Percentiles rank a stretch among this genome's conserved stretches.
These are phyloP conservation scores for Nyctanthes arbortristis DNA, from an alignment of 257 asterid genomes.

Conservation along the genomic window DNA sequence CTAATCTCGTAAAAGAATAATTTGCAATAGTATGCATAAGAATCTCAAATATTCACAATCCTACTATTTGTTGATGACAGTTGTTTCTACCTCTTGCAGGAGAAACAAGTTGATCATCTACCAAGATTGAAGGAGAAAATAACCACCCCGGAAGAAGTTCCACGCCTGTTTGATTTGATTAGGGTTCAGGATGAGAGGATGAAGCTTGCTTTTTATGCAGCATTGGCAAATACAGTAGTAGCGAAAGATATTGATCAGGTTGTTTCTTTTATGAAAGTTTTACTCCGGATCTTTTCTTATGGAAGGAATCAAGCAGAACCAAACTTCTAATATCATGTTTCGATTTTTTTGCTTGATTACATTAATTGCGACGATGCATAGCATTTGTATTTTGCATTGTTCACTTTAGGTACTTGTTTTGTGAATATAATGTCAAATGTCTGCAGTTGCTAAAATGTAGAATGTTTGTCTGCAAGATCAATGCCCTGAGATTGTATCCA, in stretches of 20 bases:
- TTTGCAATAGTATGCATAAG: background rate
- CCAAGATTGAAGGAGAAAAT: conserved; percentile 62
- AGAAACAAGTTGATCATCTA: conserved; percentile 66
- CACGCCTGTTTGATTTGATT: conserved; percentile 89
- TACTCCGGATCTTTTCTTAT: background rate
- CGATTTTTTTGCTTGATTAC: background rate
- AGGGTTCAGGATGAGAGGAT: conserved; percentile 86
- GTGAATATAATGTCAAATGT: background rate
- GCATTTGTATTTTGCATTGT: background rate
- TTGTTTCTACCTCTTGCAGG: conserved; percentile 51
- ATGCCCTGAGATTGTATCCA: background rate
- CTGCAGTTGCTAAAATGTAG: background rate
- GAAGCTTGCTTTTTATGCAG: conserved; percentile 88
- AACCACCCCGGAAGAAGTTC: conserved; percentile 76
- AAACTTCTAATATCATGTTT: background rate
- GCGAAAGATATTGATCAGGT: conserved; percentile 92
- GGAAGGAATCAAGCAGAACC: background rate
- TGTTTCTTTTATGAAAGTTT: background rate
- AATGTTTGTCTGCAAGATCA: background rate
- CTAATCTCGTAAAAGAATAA: conserved; percentile 3
- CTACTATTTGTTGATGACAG: background rate
- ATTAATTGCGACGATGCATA: background rate
- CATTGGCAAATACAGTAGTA: conserved; percentile 74
- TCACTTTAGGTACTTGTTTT: background rate
- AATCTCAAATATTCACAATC: conserved; percentile 1